A percentile compares a stretch with the other conserved stretches of the same genome.
Evolutionary conservation across 2,329 filamentous ascomycete species (phyloP).

Genomic region (Epichloe gansuensis): DNA sequence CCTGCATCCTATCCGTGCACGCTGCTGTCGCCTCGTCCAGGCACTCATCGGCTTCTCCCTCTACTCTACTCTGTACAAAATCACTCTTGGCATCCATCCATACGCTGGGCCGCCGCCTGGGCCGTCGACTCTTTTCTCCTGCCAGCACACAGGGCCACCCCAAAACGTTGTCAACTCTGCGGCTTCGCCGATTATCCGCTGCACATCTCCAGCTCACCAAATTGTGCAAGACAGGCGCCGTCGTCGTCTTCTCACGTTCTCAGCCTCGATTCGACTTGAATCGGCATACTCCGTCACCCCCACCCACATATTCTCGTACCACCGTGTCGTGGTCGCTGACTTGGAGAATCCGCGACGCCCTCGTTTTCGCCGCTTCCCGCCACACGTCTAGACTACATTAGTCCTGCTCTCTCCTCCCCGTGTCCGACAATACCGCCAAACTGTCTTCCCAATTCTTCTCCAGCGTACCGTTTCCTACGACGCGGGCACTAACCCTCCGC

Average conservation of each 20-base stretch:
- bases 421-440: slow-evolving; percentile 67
- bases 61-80: slow-evolving; percentile 1
- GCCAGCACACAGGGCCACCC: not conserved
- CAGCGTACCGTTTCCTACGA: slow-evolving; percentile 87
- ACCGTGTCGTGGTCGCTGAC: not conserved
- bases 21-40: slow-evolving; percentile 4
- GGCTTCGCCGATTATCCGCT: not conserved
- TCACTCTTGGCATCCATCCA: slow-evolving; percentile 4
- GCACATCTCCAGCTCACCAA: not conserved
- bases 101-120: slow-evolving; percentile 1
- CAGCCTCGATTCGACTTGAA: not conserved
- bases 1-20: slow-evolving; percentile 1
- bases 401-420: slow-evolving; percentile 7
- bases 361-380: slow-evolving; percentile 5
- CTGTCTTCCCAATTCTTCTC: slow-evolving; percentile 84
- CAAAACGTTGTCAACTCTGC: not conserved
- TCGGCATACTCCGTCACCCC: not conserved
- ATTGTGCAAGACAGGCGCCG: not conserved
- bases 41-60: not conserved
- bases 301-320: not conserved
- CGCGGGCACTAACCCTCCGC: slow-evolving; percentile 59
- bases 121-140: not conserved
- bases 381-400: slow-evolving; percentile 1
- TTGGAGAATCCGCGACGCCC: slow-evolving; percentile 3
- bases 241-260: not conserved